Base-by-base conservation (phyloP, 2,329 filamentous ascomycete genomes). In the Neopestalotiopsis sp. region DNA sequence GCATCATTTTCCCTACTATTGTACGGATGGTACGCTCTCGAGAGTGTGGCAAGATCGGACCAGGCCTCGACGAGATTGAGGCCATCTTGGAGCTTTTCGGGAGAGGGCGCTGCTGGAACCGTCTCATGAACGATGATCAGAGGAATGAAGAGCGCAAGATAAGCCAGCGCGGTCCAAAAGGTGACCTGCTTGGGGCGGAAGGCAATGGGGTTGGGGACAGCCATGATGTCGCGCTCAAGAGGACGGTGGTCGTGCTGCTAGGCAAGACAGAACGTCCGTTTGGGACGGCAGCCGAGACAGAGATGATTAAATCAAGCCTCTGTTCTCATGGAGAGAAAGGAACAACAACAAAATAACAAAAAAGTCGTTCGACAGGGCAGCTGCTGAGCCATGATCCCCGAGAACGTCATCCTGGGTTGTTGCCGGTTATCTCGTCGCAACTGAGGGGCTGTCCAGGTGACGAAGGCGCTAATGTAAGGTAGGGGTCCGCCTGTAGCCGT, bases 61-160 rank as follows among this genome's bases (percentile, higher is more conserved):
- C 95, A 98, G 49, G 95, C 94, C 81, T 97, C 90, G 2, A 91
- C 92, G 66, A 98, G 82, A 75, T 97, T 94, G 75, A 97, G 83
- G 20, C 94, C 94, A 9, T 83, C 76, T 49, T 88, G 87, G 86
- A 84, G 83, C 3, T 78, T 81, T 13, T 62, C 59, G 13, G 59
- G 59, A 4, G 59, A 62, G 0, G 93, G 91, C 64, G 90, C 86
- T 24, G 87, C 77, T 4, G 95, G 93, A 9, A 97, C 91, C 34
- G 88, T 88, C 80, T 94, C 91, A 77, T 97, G 93, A 71, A 94
- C 85, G 74, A 91, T 84, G 68, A 96, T 82, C 66, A 95, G 85
- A 69, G 90, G 90, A 57, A 93, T 88, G 75, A 94, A 83, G 62
- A 98, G 82, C 67, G 92, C 92, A 68, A 96, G 84, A 81, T 98